Conservation (phyloP, 2,329 filamentous ascomycete genomes). For the Neopestalotiopsis clavispora region DNA sequence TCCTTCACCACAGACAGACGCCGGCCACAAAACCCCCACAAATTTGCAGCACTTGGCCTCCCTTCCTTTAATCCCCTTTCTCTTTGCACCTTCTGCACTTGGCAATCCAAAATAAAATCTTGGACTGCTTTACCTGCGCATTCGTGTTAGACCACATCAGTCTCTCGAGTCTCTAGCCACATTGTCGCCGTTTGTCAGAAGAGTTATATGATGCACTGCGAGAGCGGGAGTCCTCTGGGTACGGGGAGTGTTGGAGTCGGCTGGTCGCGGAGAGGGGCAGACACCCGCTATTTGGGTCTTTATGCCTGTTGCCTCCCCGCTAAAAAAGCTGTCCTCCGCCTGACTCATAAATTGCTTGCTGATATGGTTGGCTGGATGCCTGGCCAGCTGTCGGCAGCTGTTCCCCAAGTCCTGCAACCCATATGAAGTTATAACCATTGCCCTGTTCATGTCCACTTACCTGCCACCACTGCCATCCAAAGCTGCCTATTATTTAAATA, state of each 20-base stretch:
- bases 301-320: slow-evolving; percentile 48
- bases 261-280: slow-evolving; percentile 48
- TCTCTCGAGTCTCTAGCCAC: background rate
- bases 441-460: background rate
- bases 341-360: slow-evolving; percentile 29
- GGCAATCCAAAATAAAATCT: background rate
- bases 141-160: background rate
- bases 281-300: slow-evolving; percentile 60
- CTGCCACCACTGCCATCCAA: background rate
- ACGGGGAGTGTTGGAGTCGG: slow-evolving; percentile 34
- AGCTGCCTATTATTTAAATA: background rate
- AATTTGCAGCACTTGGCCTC: slow-evolving; percentile 13
- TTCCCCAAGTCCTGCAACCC: background rate
- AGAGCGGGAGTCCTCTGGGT: background rate
- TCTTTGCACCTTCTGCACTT: background rate
- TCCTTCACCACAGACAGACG: slow-evolving; percentile 22
- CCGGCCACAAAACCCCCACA: background rate
- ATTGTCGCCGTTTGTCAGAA: slow-evolving; percentile 13
- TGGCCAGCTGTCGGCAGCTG: slow-evolving; percentile 12
- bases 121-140: background rate
- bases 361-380: slow-evolving; percentile 25
- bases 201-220: background rate
- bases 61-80: slow-evolving; percentile 13
- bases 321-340: slow-evolving; percentile 22
- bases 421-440: background rate